These are phyloP conservation scores for Cladosporium sphaerospermum DNA, from an alignment of 2,329 filamentous ascomycete species.

Conservation along the genomic window DNA sequence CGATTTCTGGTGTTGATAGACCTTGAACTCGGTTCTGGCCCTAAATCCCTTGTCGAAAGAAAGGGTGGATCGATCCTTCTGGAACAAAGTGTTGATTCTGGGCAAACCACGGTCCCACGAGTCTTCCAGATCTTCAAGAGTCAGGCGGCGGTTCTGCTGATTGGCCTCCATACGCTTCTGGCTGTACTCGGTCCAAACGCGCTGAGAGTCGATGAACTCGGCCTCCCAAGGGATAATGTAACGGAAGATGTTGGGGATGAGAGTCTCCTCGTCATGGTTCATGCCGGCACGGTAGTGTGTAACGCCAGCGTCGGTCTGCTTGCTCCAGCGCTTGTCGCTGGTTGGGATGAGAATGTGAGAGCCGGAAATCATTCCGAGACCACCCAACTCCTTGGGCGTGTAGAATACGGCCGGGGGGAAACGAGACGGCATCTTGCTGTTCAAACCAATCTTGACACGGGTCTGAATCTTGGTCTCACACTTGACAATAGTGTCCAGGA, in stretches of 20 bases:
- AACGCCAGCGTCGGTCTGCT: constrained; percentile 94
- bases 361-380: constrained; percentile 96
- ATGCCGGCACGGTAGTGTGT: constrained; percentile 97
- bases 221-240: constrained; percentile 99
- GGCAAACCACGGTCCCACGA: constrained; percentile 97
- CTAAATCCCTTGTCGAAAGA: constrained; percentile 99
- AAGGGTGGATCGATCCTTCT: constrained; percentile 93
- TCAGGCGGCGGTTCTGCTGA: constrained; percentile 90
- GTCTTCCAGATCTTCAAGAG: constrained; percentile 92
- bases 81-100: constrained; percentile 97
- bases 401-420: constrained; percentile 99
- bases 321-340: constrained; percentile 96
- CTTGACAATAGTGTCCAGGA: constrained; percentile 97
- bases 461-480: constrained; percentile 99
- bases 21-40: constrained; percentile 91
- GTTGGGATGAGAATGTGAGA: constrained; percentile 96
- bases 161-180: constrained; percentile 96
- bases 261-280: constrained; percentile 94
- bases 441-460: constrained; percentile 94
- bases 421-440: constrained; percentile 98
- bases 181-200: constrained; percentile 98
- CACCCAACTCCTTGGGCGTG: constrained; percentile 94
- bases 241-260: constrained; percentile 98
- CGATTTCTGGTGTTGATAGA: constrained; percentile 97
- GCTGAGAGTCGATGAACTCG: constrained; percentile 97